These are phyloP conservation scores for Aspergillus quadricinctus DNA, from an alignment of 2,329 filamentous ascomycete species.

Conservation along the genomic window DNA sequence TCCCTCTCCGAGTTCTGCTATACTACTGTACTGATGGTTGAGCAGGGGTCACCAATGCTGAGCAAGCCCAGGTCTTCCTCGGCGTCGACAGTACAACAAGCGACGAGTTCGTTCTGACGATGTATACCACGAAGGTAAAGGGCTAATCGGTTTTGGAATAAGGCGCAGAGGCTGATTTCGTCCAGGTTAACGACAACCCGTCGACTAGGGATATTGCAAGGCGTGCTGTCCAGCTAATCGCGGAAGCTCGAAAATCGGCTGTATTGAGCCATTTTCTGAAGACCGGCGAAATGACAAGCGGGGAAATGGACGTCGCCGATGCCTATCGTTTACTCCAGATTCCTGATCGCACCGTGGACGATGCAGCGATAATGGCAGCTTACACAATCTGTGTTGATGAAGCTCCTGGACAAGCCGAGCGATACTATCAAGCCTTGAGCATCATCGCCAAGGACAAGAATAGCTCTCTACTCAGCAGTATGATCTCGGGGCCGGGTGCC, in stretches of 20 bases:
- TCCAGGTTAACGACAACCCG: slow-evolving; percentile 49
- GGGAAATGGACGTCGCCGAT: slow-evolving; percentile 53
- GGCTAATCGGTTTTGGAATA: not conserved
- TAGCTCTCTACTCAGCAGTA: slow-evolving; percentile 33
- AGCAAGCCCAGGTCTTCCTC: slow-evolving; percentile 61
- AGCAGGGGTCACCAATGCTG: slow-evolving; percentile 53
- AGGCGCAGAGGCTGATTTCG: slow-evolving; percentile 3
- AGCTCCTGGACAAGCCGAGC: slow-evolving; percentile 42
- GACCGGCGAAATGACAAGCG: slow-evolving; percentile 46
- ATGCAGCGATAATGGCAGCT: slow-evolving; percentile 48
- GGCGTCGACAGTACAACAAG: slow-evolving; percentile 47
- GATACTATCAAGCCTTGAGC: slow-evolving; percentile 45
- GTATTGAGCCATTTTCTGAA: slow-evolving; percentile 50
- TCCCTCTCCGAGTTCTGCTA: slow-evolving; percentile 8
- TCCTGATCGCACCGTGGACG: slow-evolving; percentile 47
- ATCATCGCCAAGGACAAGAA: slow-evolving; percentile 44
- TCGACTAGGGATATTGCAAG: slow-evolving; percentile 47
- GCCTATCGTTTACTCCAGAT: slow-evolving; percentile 52
- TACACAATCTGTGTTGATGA: slow-evolving; percentile 46
- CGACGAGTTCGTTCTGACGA: slow-evolving; percentile 56
- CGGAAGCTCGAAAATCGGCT: slow-evolving; percentile 54
- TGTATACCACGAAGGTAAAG: slow-evolving; percentile 53
- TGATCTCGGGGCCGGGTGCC: slow-evolving; percentile 27
- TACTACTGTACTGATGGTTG: not conserved
- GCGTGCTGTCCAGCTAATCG: slow-evolving; percentile 57